These are phyloP conservation scores for Erythrobasidium hasegawianum DNA, from an alignment of 1,284 basidiomycete genomes.

Conservation along the genomic window DNA sequence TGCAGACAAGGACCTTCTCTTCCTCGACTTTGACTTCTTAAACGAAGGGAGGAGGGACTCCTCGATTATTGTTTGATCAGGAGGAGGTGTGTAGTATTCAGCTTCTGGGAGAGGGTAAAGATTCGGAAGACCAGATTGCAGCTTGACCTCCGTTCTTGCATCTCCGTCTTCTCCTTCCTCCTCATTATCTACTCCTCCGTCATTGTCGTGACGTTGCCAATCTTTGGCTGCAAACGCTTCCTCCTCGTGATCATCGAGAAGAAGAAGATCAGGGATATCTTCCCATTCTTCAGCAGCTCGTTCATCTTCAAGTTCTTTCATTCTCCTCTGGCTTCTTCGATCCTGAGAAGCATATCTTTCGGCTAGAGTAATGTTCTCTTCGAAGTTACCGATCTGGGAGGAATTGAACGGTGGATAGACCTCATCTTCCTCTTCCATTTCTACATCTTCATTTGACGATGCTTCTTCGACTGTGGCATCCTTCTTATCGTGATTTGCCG, in stretches of 20 bases:
- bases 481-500: too few relatives aligned
- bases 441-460: neutral
- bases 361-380: too few relatives aligned
- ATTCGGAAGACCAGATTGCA: neutral
- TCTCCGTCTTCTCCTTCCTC: neutral
- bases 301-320: neutral
- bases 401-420: too few relatives aligned
- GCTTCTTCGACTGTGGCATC: too few relatives aligned
- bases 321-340: neutral
- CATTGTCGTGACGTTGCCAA: too few relatives aligned
- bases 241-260: too few relatives aligned
- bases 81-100: neutral
- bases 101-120: conserved; percentile 19
- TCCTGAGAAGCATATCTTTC: neutral
- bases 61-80: conserved; percentile 13
- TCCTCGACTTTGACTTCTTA: neutral
- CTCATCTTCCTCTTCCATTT: neutral
- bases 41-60: conserved; percentile 9
- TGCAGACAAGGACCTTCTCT: too few relatives aligned
- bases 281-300: conserved; percentile 4
- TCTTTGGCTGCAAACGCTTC: too few relatives aligned
- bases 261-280: neutral
- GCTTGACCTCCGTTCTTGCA: neutral
- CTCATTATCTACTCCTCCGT: neutral
- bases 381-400: too few relatives aligned